Evolutionary conservation across 176 grass and related monocot species (phyloP), one percentile per base, ranked within the genome.

Genomic region (Tuctoria greenei): DNA sequence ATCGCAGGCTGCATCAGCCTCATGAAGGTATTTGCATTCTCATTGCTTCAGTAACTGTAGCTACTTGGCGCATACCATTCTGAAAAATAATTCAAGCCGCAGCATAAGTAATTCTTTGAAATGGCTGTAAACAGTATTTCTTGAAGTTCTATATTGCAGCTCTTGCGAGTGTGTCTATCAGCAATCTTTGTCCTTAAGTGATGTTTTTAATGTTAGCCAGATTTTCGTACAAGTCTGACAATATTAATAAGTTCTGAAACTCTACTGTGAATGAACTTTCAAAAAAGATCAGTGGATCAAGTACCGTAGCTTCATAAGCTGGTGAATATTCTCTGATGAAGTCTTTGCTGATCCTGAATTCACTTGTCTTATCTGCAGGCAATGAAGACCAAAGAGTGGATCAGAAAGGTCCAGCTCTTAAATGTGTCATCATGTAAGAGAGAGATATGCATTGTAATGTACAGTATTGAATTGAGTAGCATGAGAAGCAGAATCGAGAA

Each of bases 331-430:
- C 56, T 59, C 10, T 62, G 18, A 34, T 38, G 16, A 55, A 76
- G 9, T 8, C 4, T 14, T 10, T 34, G 4, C 5, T 4, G 6
- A 54, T 62, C 44, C 13, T 52, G 61, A 73, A 45, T 20, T 6
- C 41, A 15, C 6, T 26, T 47, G n/a, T 18, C 47, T 34, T 84
- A 42, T 71, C 20, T 72, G 71, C 81, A 97, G 91, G 94, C 6
- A 93, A 83, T 34, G 91, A 89, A 58, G 91, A 93, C 38, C 90
- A 91, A 58, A 89, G 91, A 71, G 77, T 85, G 69, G 94, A 93
- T 27, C 90, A 91, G 43, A 93, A 97, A 87, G 94, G 91, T 77
- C 31, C 3, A 31, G 31, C 31, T 31, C 31, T 31, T 31, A 87
- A 57, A 61, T 97, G 91, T 87, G 79, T 67, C 76, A 83, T 97